A percentile compares a stretch with the other conserved stretches of the same genome.
phyloP scores from a whole-genome alignment of 495 filamentous ascomycete species.

The Parmelia sp. region DNA sequence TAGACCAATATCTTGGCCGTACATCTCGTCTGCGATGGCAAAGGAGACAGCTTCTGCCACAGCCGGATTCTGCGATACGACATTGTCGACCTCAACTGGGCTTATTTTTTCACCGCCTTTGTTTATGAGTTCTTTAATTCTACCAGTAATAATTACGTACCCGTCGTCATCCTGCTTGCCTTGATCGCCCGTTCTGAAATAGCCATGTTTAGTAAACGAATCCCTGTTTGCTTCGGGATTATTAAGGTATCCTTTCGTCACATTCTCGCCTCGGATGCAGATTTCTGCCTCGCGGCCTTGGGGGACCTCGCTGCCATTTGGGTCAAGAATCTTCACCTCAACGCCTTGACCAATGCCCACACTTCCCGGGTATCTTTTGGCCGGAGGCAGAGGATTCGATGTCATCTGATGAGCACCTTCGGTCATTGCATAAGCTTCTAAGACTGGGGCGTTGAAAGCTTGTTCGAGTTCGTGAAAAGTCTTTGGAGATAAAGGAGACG shows the following conservation, averaged over 20 bases:
- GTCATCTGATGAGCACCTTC: constrained; percentile 89
- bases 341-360: constrained; percentile 78
- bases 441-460: constrained; percentile 66
- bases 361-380: constrained; percentile 65
- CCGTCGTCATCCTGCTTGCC: constrained; percentile 67
- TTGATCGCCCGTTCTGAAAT: constrained; percentile 81
- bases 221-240: constrained; percentile 64
- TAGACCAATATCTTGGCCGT: constrained; percentile 74
- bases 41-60: constrained; percentile 76
- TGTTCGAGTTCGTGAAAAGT: constrained; percentile 68
- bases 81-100: constrained; percentile 79
- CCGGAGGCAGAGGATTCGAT: constrained; percentile 72
- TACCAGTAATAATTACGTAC: constrained; percentile 69
- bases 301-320: constrained; percentile 52
- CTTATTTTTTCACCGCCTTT: constrained; percentile 79
- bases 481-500: constrained; percentile 70
- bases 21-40: constrained; percentile 52
- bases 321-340: constrained; percentile 68
- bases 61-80: constrained; percentile 58
- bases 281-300: constrained; percentile 69
- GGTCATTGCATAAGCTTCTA: constrained; percentile 90
- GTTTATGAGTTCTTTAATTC: constrained; percentile 82
- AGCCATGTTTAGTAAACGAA: constrained; percentile 63
- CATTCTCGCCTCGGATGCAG: constrained; percentile 70
- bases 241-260: constrained; percentile 77